Conservation (phyloP, 2,329 filamentous ascomycete genomes). For the Fusarium chaquense region DNA sequence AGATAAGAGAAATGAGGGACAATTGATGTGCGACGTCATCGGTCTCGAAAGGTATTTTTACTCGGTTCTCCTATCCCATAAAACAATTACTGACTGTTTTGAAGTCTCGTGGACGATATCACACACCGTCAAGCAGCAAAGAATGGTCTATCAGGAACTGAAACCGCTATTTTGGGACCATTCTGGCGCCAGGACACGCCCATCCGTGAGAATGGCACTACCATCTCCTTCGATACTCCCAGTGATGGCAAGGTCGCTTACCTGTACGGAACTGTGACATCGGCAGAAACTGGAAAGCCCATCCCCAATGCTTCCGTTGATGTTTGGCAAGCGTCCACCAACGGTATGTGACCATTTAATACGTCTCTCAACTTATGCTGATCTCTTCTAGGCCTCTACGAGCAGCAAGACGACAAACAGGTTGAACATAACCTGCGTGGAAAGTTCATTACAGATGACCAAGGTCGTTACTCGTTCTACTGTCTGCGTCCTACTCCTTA, state of each 20-base stretch:
- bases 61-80: fast-evolving
- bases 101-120: constrained; percentile 80
- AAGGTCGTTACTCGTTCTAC: constrained; percentile 73
- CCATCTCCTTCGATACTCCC: constrained; percentile 69
- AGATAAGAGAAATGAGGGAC: constrained; percentile 77
- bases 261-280: constrained; percentile 72
- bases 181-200: constrained; percentile 85
- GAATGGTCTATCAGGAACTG: constrained; percentile 65
- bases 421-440: constrained; percentile 80
- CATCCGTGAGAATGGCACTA: constrained; percentile 74
- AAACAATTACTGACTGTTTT: background rate
- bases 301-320: constrained; percentile 76
- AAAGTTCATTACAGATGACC: constrained; percentile 73
- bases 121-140: constrained; percentile 70
- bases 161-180: constrained; percentile 84
- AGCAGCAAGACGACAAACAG: constrained; percentile 79
- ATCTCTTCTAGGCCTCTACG: constrained; percentile 61
- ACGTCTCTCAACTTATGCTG: fast-evolving
- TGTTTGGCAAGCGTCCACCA: constrained; percentile 84
- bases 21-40: constrained; percentile 78
- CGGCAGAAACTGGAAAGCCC: constrained; percentile 71
- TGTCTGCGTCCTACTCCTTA: constrained; percentile 71
- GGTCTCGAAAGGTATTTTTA: constrained; percentile 72
- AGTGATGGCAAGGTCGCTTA: constrained; percentile 64
- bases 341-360: constrained; percentile 57